Evolutionary conservation across 2,329 filamentous ascomycete species (phyloP).

Genomic region (Stachybotrys chartarum): DNA sequence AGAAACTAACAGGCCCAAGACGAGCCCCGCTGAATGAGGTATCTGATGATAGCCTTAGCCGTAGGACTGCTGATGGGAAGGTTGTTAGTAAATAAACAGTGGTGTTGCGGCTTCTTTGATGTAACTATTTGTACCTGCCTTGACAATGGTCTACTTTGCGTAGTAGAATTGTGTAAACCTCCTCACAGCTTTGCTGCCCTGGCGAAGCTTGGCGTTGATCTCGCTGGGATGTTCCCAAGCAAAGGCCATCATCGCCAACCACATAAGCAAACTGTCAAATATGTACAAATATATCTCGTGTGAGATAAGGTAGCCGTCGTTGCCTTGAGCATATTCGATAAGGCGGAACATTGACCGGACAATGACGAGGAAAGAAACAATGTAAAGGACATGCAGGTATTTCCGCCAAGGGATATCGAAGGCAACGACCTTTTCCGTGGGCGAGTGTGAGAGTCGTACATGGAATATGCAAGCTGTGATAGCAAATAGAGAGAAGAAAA

Average conservation of each 20-base stretch:
- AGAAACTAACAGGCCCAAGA: too few species aligned
- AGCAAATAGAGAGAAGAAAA: slow-evolving; percentile 49
- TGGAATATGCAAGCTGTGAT: slow-evolving; percentile 38
- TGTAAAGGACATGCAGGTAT: slow-evolving; percentile 18
- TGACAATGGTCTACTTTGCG: not conserved
- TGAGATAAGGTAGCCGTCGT: slow-evolving; percentile 18
- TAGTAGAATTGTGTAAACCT: slow-evolving; percentile 1
- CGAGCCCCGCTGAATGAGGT: too few species aligned
- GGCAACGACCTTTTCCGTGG: slow-evolving; percentile 5
- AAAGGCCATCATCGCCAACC: slow-evolving; percentile 11
- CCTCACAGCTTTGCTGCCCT: slow-evolving; percentile 1
- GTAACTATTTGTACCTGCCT: too few species aligned
- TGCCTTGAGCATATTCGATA: slow-evolving; percentile 31
- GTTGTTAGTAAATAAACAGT: too few species aligned
- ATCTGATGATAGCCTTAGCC: too few species aligned
- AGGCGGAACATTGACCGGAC: slow-evolving; percentile 33
- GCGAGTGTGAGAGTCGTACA: slow-evolving; percentile 11
- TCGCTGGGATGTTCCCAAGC: slow-evolving; percentile 4
- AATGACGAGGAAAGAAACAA: slow-evolving; percentile 25
- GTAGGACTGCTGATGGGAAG: too few species aligned
- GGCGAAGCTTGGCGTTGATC: slow-evolving; percentile 1
- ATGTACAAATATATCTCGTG: slow-evolving; percentile 23
- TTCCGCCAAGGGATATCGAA: slow-evolving; percentile 21
- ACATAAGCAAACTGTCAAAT: slow-evolving; percentile 25
- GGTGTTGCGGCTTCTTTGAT: too few species aligned